Percentiles rank a stretch among this genome's conserved stretches.
Conservation (phyloP, 306 rosid species). For the Potentilla sterilis region DNA sequence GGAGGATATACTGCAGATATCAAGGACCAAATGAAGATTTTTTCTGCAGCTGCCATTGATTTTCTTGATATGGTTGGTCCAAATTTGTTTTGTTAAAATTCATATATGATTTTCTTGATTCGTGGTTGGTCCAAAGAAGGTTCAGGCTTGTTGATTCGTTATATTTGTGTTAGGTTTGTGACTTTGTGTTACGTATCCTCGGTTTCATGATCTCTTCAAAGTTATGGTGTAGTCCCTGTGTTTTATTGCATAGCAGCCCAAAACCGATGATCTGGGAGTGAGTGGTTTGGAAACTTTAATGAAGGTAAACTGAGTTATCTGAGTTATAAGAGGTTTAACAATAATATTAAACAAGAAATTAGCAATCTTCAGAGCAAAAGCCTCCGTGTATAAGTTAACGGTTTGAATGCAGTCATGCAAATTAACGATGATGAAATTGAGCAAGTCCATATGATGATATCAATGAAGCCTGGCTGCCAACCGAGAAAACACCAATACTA, state of each 20-base stretch:
- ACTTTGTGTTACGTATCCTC: not conserved
- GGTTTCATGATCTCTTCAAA: not conserved
- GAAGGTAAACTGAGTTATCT: not conserved
- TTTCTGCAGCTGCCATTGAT: not conserved
- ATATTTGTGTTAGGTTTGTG: not conserved
- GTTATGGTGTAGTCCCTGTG: not conserved
- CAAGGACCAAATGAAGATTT: not conserved
- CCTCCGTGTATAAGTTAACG: no score
- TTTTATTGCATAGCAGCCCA: not conserved
- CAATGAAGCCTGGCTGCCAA: not conserved
- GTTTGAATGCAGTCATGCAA: not conserved
- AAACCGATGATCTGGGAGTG: not conserved
- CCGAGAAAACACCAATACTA: not conserved
- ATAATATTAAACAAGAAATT: not conserved
- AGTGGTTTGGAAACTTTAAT: not conserved
- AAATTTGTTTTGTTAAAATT: not conserved
- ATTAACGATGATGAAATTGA: not conserved
- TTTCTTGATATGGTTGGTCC: not conserved
- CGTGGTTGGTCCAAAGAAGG: not conserved
- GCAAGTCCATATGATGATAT: not conserved
- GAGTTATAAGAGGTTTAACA: not conserved
- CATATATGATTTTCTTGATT: no score
- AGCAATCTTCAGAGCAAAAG: not conserved
- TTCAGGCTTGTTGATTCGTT: not conserved
- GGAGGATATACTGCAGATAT: not conserved